Base-by-base conservation (phyloP, 2,329 filamentous ascomycete genomes). In the Hysterium pulicare region DNA sequence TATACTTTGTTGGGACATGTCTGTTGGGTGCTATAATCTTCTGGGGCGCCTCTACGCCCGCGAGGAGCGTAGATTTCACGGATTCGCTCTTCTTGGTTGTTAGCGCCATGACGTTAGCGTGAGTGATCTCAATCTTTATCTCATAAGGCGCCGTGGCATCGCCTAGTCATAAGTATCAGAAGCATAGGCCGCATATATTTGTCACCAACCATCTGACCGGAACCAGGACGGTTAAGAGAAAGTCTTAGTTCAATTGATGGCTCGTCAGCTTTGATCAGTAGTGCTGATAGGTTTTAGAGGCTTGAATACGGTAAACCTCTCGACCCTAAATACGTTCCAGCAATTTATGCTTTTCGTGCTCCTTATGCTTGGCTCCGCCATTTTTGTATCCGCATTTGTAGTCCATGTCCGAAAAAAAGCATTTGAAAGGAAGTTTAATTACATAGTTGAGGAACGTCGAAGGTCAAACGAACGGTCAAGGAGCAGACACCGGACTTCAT, bases 31-130 rank as follows among this genome's bases (percentile, higher is more conserved):
- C 81, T 11, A 50, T 78, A 44, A 73, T 87, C 39, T 82, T 86
- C 55, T 87, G 76, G 74, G 73, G 70, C 7, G 71, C 75, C 0
- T 79, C 78, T 1, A 71, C 70, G 2, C 76, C 79, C 1, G 57
- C 64, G 15, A 61, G 67, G 40, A 77, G 71, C 48, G 70, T 87
- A 38, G 64, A 67, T 34, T 87, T 82, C 61, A 74, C 74, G 28
- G 83, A 87, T 57, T 74, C 78, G n/a, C 62, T 87, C 13, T 87
- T 87, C 58, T 64, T 87, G 39, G 76, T 78, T 38, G 72, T 82
- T 31, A 84, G 79, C 42, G 82, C 83, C 33, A 82, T 87, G 69
- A 85, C 82, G 5, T 73, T 80, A 40, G 78, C 83, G 46, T 58
- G 35, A 53, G 56, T 50, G 33, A n/a, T 35, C 30, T n/a, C n/a